Base-by-base conservation (phyloP, 1,284 basidiomycete species). In the Fomitopsis palustris region DNA sequence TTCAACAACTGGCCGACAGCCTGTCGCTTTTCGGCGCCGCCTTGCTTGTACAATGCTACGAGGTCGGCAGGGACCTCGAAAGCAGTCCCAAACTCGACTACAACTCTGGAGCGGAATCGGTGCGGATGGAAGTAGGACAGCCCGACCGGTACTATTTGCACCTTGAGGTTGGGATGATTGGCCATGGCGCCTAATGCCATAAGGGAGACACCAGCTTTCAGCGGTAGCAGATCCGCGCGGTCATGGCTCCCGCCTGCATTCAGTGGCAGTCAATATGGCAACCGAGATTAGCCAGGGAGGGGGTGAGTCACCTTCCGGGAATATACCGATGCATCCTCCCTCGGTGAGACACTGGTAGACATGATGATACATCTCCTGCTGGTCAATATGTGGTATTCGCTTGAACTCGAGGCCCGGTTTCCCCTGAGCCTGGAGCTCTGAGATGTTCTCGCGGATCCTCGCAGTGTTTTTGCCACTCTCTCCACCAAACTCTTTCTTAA, bases 181-280 rank as follows among this genome's bases (percentile, higher is more conserved):
- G 93, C 92, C 93, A 98, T 96, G 1, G 96, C 95, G 38, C 96
- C 96, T 6, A 98, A 82, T 17, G 96, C 95, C 95, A 98, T 98
- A 66, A 98, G 85, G 1, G 95, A 92, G 54, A 98, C 95, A 4
- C 96, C 96, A 25, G 96, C 96, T 76, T 98, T 98, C 43, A 98
- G 81, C 1, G 96, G 96, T 37, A 98, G 82, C 57, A 98, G 83
- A 72, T 98, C 95, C 16, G 93, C 96, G 41, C 96, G 88, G 75
- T 98, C 96, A 74, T 98, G 96, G 58, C 95, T 97, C 58, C 96
- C 96, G 65, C 95, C 93, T 95, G 25, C 21, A 47, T 55, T 37
- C 47, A 57, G n/a, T 10, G 7, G 31, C 7, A 1, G 43, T 45
- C 23, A 47, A 17, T 47, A 5, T 16, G 25, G 4, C 9, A 14